Base-by-base conservation (phyloP, 768 basidiomycete species). In the Phlegmacium glaucopus region DNA sequence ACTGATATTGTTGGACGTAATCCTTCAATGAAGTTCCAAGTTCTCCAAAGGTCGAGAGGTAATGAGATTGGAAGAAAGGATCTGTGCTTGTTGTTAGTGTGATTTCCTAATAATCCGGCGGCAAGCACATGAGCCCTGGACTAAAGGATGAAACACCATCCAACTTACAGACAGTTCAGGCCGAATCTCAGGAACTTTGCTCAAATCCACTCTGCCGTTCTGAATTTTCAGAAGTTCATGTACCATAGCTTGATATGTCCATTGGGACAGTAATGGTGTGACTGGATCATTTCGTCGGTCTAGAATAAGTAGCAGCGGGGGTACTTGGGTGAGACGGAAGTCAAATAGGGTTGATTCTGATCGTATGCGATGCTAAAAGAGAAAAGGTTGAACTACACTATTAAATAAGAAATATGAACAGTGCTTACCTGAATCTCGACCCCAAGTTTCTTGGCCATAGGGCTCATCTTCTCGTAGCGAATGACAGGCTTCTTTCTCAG, bases 191-290 rank as follows among this genome's bases (percentile, higher is more conserved):
- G 92, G 92, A 29, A 94, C 91, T 50, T 80, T 70, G 51, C 79
- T 81, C 38, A 95, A 67, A 60, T 91, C 84, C 4, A 98, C 94
- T 48, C 96, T 79, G 15, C 95, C 95, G 61, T 97, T 98, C 51
- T 89, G 85, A 39, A 99, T 96, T 2, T 90, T 87, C 6, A 98
- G 69, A 11, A 96, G 73, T 63, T 98, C 96, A 59, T 99, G 96
- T 0, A 98, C 96, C 94, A 98, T 97, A 1, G 95, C 96, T 64
- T 98, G 95, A 69, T 98, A 98, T 18, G 96, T 98, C 96, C 96
- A 98, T 66, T 97, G 96, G 2, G 92, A 92, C 26, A 98, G 75
- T 30, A 98, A 70, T 4, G 96, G 96, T 0, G 96, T 98, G 5
- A 98, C 91, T 2, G 96, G 96, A 60, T 99, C 96, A 66, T 96